A percentile compares a stretch with the other conserved stretches of the same genome.
Conservation (phyloP, 129 eudicot species). For the Tagetes patula region DNA sequence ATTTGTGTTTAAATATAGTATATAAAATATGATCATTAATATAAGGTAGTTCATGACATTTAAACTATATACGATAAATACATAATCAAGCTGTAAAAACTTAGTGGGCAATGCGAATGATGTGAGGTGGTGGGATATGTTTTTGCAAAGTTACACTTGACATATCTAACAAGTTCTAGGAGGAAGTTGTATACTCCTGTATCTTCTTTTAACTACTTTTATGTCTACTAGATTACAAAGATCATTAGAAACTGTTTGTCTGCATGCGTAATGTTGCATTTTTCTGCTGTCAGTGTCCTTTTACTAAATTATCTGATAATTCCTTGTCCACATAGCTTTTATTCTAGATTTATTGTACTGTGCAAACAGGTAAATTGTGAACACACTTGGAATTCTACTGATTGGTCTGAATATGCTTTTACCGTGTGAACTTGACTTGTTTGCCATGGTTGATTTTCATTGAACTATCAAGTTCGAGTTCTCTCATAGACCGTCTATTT, state of each 20-base stretch:
- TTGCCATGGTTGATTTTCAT: neutral
- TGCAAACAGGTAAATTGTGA: neutral
- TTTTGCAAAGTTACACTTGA: constrained; percentile 14
- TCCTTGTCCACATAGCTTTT: neutral
- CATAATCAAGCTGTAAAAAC: neutral
- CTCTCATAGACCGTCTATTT: constrained; percentile 12
- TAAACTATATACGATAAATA: neutral
- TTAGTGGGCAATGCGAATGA: constrained; percentile 5
- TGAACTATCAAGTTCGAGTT: neutral
- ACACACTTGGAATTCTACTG: neutral
- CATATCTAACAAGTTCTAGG: constrained; percentile 1
- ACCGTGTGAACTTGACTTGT: neutral
- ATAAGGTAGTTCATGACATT: neutral
- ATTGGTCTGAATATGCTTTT: neutral
- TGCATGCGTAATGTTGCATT: constrained; percentile 9
- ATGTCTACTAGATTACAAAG: constrained; percentile 17
- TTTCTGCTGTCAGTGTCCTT: constrained; percentile 2
- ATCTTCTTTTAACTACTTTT: neutral
- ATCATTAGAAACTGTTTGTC: neutral
- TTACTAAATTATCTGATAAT: neutral
- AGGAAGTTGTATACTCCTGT: neutral
- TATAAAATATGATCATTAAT: neutral
- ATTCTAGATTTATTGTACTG: constrained; percentile 11
- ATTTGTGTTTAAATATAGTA: neutral
- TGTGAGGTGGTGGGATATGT: constrained; percentile 6